Evolutionary conservation across 345 rosid species (phyloP), one percentile per base, ranked within the genome.

Genomic region (Camelina laxa): DNA sequence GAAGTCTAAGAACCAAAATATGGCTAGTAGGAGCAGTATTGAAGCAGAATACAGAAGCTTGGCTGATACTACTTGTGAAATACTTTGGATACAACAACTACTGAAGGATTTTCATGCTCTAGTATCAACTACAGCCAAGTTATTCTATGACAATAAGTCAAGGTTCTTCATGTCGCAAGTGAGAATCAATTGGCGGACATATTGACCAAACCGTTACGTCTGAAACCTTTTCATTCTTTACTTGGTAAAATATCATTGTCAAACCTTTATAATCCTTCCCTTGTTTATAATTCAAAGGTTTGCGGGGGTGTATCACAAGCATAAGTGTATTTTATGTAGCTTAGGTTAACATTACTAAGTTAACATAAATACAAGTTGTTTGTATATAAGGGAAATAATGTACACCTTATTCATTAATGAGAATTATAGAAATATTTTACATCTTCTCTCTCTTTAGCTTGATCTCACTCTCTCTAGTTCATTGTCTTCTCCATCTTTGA

Each of bases 51-150:
- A 53, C 1, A 0, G n/a, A 5, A 53, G 57, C 2, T 3, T 53
- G 3, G 30, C n/a, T 10, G 2, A 4, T 0, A 8, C 3, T 11
- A 53, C 57, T 1, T 0, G n/a, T 0, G 31, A 53, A 0, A 0
- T 53, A 1, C 1, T 53, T 4, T 53, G 58, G 58, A 0, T 45
- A 6, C 50, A 45, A 0, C 17, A 45, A 1, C 9, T 45, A 0
- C 0, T 45, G 8, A 6, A 5, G 2, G 50, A n/a, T 2, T 45
- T 45, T 0, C 2, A 6, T 1, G 19, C n/a, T 0, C 16, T 0
- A 0, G 19, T 13, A 0, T 13, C n/a, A 1, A 1, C 19, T 0
- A n/a, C 19, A 1, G 19, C 9, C 0, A 45, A 45, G 1, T 0
- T 45, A 0, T 45, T n/a, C 3, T 45, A 9, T n/a, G 50, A 45